Percentiles rank a stretch among this genome's conserved stretches.
Evolutionary conservation across 1,139 yeast genomes (phyloP).

Genomic region (Arxiozyma bovina): DNA sequence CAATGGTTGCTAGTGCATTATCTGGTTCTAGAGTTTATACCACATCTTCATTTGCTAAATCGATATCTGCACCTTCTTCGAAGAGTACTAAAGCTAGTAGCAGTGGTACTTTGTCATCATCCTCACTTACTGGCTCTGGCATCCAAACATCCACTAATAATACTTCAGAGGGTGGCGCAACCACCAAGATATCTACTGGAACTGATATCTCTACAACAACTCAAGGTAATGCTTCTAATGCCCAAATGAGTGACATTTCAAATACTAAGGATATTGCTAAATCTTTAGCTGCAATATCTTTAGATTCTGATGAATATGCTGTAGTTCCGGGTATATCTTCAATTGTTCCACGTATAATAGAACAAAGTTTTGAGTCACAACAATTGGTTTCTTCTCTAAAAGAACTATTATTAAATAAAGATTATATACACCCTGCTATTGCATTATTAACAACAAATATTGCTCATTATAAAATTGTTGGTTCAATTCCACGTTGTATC

Average conservation of each 20-base stretch:
- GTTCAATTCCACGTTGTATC: conserved; percentile 77
- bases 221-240: conserved; percentile 3
- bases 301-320: conserved; percentile 22
- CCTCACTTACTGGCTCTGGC: not conserved
- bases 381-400: conserved; percentile 26
- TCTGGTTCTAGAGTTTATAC: conserved; percentile 21
- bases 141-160: not conserved
- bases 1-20: conserved; percentile 23
- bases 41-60: conserved; percentile 14
- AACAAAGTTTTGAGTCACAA: conserved; percentile 21
- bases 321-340: conserved; percentile 30
- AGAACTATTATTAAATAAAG: conserved; percentile 28
- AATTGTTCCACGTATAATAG: conserved; percentile 25
- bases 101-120: not conserved
- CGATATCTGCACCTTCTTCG: conserved; percentile 3
- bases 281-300: conserved; percentile 22
- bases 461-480: conserved; percentile 79
- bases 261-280: conserved; percentile 21
- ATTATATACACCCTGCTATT: conserved; percentile 81
- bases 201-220: conserved; percentile 7
- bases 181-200: not conserved
- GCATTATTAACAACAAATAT: conserved; percentile 70
- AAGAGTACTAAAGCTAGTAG: not conserved
- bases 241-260: conserved; percentile 3
- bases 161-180: not conserved